Base-by-base conservation (phyloP, 129 eudicot genomes). In the Pittosporum tobira region DNA sequence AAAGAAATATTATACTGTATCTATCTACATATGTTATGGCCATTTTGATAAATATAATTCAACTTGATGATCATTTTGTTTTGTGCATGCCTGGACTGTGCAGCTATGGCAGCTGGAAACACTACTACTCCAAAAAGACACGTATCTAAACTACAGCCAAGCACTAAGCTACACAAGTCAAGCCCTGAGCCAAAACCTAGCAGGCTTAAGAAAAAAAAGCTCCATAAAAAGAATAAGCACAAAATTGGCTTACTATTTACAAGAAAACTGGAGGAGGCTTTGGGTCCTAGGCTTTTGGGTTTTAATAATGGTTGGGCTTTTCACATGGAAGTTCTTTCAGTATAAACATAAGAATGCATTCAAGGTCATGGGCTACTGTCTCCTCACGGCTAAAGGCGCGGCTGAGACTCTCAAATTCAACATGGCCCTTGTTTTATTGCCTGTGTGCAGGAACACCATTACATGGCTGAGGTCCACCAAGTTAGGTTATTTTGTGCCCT, bases 81-180 rank as follows among this genome's bases (percentile, higher is more conserved):
- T 21, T 29, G 13, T 38, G 64, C 64, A 52, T 54, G 66, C 16
- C 40, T 21, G 30, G 65, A 59, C 65, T 21, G 43, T 76, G 76
- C 94, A 93, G 99, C 65, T 93, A 65, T 93, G 99, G 99, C 99
- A 93, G 73, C 84, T 93, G 72, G 99, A 93, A 83, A 93, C 99
- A 74, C 94, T 93, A 59, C 75, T 93, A 25, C 77, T 93, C 12
- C 99, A 93, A 37, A 93, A 93, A 70, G 99, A 93, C 75, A 84
- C 96, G 12, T 93, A 93, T 80, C 65, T 93, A 52, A 87, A 82
- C 75, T 93, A 93, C 85, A 93, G 99, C 63, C 96, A 87, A 72
- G 96, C 99, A 43, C 81, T 93, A 22, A 87, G 99, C 84, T 87
- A 76, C 85, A 87, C 99, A n/a, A 93, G 99, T 81, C 99, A 93